Evolutionary conservation across 1,284 basidiomycete species (phyloP), one percentile per base, ranked within the genome.

Genomic region (Calocybe gambosa): DNA sequence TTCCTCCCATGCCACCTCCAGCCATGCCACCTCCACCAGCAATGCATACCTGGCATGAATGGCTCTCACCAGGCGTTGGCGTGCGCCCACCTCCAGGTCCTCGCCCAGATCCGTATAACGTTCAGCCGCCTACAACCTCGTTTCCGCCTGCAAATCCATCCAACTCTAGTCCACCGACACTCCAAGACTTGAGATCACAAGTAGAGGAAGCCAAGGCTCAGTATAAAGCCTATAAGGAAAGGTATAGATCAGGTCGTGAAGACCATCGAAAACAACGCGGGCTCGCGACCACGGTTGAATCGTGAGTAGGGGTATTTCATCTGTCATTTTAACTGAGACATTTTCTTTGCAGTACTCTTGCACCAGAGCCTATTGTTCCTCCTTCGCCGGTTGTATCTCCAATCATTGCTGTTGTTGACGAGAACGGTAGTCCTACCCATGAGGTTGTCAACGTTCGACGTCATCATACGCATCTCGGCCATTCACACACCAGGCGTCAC

Each of bases 191-290:
- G 37, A 75, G 73, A 53, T 74, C 74, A n/a, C 69, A 77, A 29
- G 73, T 87, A 4, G 79, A 85, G 56, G 75, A 68, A n/a, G 82
- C 83, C 0, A 89, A 85, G 56, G 67, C 69, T 33, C 62, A 65
- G 13, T 89, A 89, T 61, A 82, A 78, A 61, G 70, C 68, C 1
- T 75, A 81, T 63, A 89, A 88, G 58, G 82, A 84, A 53, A 68
- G 69, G 21, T 86, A 86, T 55, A 73, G 81, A 26, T 64, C 65
- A 52, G 75, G 80, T 45, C 66, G 78, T 33, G 79, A 80, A 52
- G 66, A 69, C 39, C 70, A 73, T 25, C 72, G 68, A 55, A 74
- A 66, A 46, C 67, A 68, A 50, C 68, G 67, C 51, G 66, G 67
- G 41, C 55, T 55, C 50, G 48, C 25, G 8, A 21, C 9, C 38